Evolutionary conservation across 2,329 filamentous ascomycete genomes (phyloP), one percentile per base, ranked within the genome.

Genomic region (Cryphonectria parasitica): DNA sequence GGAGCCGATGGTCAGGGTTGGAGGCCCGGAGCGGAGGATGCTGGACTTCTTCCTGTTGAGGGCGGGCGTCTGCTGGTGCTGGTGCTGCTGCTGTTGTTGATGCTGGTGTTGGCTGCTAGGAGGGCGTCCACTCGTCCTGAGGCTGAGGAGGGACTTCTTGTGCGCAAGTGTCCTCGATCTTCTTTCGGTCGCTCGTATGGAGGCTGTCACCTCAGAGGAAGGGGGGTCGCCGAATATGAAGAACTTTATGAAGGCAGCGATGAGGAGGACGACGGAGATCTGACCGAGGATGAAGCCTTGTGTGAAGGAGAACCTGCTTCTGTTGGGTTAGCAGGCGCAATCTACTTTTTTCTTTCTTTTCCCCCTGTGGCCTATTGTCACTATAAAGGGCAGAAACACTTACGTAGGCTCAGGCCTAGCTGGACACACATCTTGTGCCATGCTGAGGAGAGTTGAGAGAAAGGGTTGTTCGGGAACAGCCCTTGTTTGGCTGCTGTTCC

Each of bases 221-320:
- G 94, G 94, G 6, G 94, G 90, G 78, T 98, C 96, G 76, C 96
- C 96, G 79, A 99, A 98, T 78, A 99, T 98, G 88, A 99, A 99
- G 88, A 98, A 99, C 80, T 97, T 97, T 82, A 99, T 98, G 82
- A 99, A 98, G 75, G 92, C 93, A 74, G 94, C 95, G 73, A 99
- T 89, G 54, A 99, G 87, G 34, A 98, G 84, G 19, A 97, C 93
- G 62, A 99, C 92, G 1, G 94, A 97, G 66, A 99, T 86, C 81
- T 99, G 96, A 65, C 96, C 96, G 43, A 98, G 86, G 64, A 99
- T 89, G 75, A 99, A 91, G 39, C 96, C 96, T 79, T 97, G 94
- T 0, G 94, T 97, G 80, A 98, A 98, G 49, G 94, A 96, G 75
- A 96, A 85, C 56, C 93, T 95, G 77, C 34, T 34, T 49, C 15